Conservation (phyloP, 306 rosid species). For the Cucurbita pepo region DNA sequence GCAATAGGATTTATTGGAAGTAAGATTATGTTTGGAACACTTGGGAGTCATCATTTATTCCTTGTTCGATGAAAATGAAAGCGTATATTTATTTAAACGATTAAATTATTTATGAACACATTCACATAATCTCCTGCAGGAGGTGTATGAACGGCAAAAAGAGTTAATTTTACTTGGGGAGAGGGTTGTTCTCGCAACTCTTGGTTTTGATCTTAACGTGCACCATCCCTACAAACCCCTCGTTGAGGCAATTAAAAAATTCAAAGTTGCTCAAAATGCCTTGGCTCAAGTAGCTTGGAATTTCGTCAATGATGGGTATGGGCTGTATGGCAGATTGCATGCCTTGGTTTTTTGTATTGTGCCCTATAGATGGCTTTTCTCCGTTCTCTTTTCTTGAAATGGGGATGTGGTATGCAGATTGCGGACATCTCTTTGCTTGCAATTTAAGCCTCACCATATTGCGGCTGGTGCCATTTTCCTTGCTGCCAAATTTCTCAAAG, state of each 20-base stretch:
- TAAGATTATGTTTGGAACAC: background rate
- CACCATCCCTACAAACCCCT: constrained; percentile 97
- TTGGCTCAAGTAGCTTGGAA: constrained; percentile 99
- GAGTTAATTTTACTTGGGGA: constrained; percentile 79
- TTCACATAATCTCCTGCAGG: constrained; percentile 37
- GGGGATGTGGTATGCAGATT: constrained; percentile 70
- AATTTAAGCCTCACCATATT: constrained; percentile 94
- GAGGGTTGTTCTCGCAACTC: constrained; percentile 95
- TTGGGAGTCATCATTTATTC: background rate
- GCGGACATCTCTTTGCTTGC: constrained; percentile 97
- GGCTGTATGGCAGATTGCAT: constrained; percentile 18
- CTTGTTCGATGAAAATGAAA: background rate
- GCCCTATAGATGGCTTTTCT: constrained; percentile 25
- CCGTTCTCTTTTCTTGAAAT: constrained; percentile 33
- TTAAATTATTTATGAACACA: background rate
- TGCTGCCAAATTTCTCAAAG: constrained; percentile 97
- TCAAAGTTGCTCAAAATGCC: constrained; percentile 94
- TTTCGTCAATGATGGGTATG: constrained; percentile 96
- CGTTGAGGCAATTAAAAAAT: constrained; percentile 95
- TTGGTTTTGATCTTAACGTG: constrained; percentile 86
- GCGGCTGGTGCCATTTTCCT: constrained; percentile 99
- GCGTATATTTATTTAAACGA: background rate
- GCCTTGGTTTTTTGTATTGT: constrained; percentile 21
- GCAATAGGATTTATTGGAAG: background rate
- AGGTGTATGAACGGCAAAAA: constrained; percentile 88